Evolutionary conservation across 768 basidiomycete genomes (phyloP), one percentile per base, ranked within the genome.

Genomic region (Gloeopeniophorella convolvens): DNA sequence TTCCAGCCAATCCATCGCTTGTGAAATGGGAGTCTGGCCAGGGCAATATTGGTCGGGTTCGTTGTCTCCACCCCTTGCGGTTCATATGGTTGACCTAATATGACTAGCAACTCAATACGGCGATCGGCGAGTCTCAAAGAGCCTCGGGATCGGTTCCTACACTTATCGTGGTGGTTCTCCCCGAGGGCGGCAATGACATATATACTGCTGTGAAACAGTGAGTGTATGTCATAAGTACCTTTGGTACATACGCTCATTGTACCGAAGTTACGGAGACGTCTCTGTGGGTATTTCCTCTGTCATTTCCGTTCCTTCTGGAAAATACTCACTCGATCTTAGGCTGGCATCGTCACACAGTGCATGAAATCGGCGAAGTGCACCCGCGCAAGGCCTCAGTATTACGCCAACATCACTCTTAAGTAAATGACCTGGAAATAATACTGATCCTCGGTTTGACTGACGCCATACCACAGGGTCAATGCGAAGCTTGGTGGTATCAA

Each of bases 401-500:
- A 73, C 51, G 87, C 85, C 1, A 90, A 89, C 55, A 82, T 89
- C 10, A 79, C 77, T 57, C 64, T 90, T 21, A 89, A 90, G 87
- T 87, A 50, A 59, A 78, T 66, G 10, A 6, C 15, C 11, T 27
- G 26, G 9, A 21, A 3, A 31, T 50, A 23, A 23, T 23, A 18
- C 13, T 30, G 1, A 12, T 0, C 10, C 5, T 49, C 16, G 36
- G 30, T 48, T 45, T 31, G 21, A 7, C 11, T 18, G 23, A 34
- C 26, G 11, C 9, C 51, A 51, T 48, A 23, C 12, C 5, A 18
- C 52, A 89, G 87, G 64, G 74, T 90, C 57, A 90, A 90, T 54
- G 86, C 87, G 16, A 89, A 89, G 62, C 71, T 89, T 0, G 88
- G 88, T 9, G 88, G 89, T 2, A 85, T 88, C 59, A 91, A 91